Evolutionary conservation across 1,284 basidiomycete species (phyloP), one percentile per base, ranked within the genome.

Genomic region (Kwoniella shivajii): DNA sequence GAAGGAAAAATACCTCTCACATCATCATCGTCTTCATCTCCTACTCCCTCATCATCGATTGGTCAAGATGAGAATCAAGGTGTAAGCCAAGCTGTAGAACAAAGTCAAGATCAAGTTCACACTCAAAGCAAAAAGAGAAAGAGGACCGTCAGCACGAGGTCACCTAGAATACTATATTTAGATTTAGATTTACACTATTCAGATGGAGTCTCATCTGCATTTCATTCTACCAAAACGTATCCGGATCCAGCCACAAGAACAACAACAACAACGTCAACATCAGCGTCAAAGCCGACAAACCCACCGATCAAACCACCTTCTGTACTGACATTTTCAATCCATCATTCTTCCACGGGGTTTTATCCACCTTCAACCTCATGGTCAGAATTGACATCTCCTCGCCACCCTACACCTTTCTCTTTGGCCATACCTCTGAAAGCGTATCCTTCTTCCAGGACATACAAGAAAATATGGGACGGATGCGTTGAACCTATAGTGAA

Each of bases 141-240:
- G n/a, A n/a, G n/a, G n/a, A n/a, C n/a, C n/a, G n/a, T n/a, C n/a
- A n/a, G n/a, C n/a, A n/a, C n/a, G n/a, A n/a, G n/a, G n/a, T 56
- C 85, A 66, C 81, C 87, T 1, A 84, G 88, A 2, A 82, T 92
- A 22, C 85, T 95, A 83, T 96, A 96, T 76, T 82, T 97, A 47
- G 93, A 97, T 73, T 79, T 97, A 14, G 93, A 97, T 73, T 80
- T 97, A 2, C 94, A 97, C 74, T 92, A 72, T 50, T 75, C 89
- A 4, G 93, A 97, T 68, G 92, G 86, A 0, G 90, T 94, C 31
- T 87, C 88, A 0, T 83, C 86, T 24, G 89, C 90, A 0, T 94
- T 94, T 72, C 78, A 81, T 56, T 72, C 68, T 34, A 73, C 66
- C 7, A 59, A 56, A 5, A 50, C 58, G 31, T 65, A 62, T 37